Conservation (phyloP, 306 rosid genomes). For the Fragaria vesca region DNA sequence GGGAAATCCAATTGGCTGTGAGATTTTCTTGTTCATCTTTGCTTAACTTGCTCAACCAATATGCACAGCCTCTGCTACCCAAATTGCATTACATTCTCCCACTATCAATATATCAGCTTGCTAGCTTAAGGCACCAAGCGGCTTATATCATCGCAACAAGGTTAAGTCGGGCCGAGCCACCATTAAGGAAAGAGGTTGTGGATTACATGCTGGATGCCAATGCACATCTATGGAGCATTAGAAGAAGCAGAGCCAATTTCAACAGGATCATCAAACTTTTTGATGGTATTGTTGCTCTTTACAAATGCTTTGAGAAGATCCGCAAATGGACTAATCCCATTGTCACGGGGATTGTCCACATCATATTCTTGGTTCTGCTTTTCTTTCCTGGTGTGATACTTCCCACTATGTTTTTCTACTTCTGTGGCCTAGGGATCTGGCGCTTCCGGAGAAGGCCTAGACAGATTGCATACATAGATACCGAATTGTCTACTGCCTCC, state of each 20-base stretch:
- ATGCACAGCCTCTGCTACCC: constrained; percentile 16
- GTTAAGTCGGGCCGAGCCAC: constrained; percentile 27
- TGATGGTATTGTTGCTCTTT: not conserved
- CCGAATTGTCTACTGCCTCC: constrained; percentile 32
- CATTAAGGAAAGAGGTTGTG: constrained; percentile 24
- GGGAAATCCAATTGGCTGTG: constrained; percentile 31
- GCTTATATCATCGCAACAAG: not conserved
- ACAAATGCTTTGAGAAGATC: constrained; percentile 16
- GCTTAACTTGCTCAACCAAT: constrained; percentile 1
- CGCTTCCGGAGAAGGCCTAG: constrained; percentile 27
- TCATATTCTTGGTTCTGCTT: not conserved
- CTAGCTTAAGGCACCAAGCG: constrained; percentile 14
- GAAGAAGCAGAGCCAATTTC: constrained; percentile 35
- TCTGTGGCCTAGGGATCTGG: constrained; percentile 6
- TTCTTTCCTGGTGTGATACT: constrained; percentile 21
- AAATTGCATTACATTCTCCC: constrained; percentile 21
- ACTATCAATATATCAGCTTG: not conserved
- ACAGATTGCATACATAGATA: constrained; percentile 29
- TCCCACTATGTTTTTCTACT: constrained; percentile 1
- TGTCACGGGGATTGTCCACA: not conserved
- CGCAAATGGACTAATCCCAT: constrained; percentile 26
- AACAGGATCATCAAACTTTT: constrained; percentile 30
- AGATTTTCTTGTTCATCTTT: constrained; percentile 21
- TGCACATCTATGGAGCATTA: constrained; percentile 33
- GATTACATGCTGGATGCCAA: constrained; percentile 32